phyloP scores from a whole-genome alignment of 2,329 filamentous ascomycete species.

The Colletotrichum sp. region DNA sequence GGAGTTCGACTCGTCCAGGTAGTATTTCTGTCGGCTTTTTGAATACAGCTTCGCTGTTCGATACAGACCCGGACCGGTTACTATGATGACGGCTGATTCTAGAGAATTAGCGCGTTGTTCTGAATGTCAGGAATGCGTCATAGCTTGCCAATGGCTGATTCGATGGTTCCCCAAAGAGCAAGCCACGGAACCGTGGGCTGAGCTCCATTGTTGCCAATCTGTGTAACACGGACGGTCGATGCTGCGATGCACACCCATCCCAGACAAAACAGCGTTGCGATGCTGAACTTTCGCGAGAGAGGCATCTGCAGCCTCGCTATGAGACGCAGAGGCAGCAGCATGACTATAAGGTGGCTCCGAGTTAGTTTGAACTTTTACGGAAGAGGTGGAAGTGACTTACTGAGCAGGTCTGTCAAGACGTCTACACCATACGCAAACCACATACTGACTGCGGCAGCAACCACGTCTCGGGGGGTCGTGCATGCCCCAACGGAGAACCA shows the following conservation, averaged over 20 bases:
- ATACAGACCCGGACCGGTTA: neutral
- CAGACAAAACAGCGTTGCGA: slow-evolving; percentile 20
- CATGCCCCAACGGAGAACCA: slow-evolving; percentile 21
- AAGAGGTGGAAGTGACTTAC: neutral
- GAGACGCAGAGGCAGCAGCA: slow-evolving; percentile 15
- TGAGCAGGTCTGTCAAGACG: slow-evolving; percentile 19
- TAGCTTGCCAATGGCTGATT: neutral
- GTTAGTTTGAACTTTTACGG: neutral
- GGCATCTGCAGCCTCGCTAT: slow-evolving; percentile 19
- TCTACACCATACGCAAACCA: slow-evolving; percentile 22
- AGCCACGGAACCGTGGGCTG: neutral
- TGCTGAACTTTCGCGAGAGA: slow-evolving; percentile 17
- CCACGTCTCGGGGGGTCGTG: slow-evolving; percentile 12
- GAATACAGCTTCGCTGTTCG: neutral
- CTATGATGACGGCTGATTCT: neutral
- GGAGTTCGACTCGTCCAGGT: neutral
- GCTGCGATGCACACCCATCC: slow-evolving; percentile 21
- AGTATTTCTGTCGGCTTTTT: neutral
- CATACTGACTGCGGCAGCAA: slow-evolving; percentile 17
- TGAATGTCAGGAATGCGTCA: too few species aligned
- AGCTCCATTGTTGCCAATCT: slow-evolving; percentile 4
- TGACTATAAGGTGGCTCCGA: neutral
- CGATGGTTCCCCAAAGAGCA: neutral
- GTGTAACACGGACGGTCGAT: slow-evolving; percentile 17
- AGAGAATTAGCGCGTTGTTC: too few species aligned